These are phyloP conservation scores for Nitzschia sp. DNA, from an alignment of 108 stramenopile species.

Conservation along the genomic window DNA sequence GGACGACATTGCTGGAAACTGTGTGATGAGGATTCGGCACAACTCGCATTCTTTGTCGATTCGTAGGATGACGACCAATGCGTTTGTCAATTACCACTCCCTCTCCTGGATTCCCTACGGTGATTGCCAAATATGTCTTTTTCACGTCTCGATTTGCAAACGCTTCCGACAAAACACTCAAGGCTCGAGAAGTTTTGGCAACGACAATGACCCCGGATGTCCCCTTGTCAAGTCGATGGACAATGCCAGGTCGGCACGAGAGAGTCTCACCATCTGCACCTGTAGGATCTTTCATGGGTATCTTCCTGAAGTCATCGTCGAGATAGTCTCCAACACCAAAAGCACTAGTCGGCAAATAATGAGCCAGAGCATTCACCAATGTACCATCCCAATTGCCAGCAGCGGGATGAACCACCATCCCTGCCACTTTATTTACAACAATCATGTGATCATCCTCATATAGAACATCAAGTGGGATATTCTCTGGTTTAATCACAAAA, in stretches of 20 bases:
- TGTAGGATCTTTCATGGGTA: constrained; percentile 25
- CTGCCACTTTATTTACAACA: constrained; percentile 89
- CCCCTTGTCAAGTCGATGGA: constrained; percentile 95
- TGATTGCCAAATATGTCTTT: constrained; percentile 89
- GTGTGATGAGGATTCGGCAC: constrained; percentile 71
- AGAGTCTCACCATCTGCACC: constrained; percentile 62
- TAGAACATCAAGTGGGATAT: constrained; percentile 79
- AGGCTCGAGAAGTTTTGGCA: constrained; percentile 84
- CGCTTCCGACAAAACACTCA: constrained; percentile 74
- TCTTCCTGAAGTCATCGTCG: constrained; percentile 5
- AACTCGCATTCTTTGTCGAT: constrained; percentile 93
- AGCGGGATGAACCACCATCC: constrained; percentile 97
- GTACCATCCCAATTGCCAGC: constrained; percentile 96
- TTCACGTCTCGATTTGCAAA: constrained; percentile 81
- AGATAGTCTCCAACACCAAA: constrained; percentile 73
- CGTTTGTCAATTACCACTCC: constrained; percentile 86
- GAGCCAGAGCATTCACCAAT: constrained; percentile 92
- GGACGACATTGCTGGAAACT: constrained; percentile 31
- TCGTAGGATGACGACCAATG: constrained; percentile 89
- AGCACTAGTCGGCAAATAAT: constrained; percentile 73
- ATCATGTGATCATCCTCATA: constrained; percentile 93
- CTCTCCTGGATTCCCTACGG: constrained; percentile 85
- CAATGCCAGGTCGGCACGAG: constrained; percentile 91
- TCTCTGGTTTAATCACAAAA: constrained; percentile 70
- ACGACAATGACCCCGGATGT: constrained; percentile 94